phyloP scores from a whole-genome alignment of 441 rosid genomes.

The Capsella rubella region DNA sequence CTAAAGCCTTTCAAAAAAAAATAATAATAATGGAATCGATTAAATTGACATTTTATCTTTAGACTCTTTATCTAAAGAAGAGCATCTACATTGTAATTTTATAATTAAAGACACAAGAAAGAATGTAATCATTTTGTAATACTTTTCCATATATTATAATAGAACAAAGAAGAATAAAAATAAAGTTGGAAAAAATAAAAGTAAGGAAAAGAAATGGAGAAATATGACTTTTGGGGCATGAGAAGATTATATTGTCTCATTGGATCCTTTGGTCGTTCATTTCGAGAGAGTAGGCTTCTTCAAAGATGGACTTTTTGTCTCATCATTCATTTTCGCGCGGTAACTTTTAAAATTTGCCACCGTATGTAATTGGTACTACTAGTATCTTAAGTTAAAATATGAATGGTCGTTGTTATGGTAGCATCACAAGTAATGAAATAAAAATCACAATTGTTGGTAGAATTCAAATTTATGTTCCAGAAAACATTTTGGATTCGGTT shows the following conservation, averaged over 20 bases:
- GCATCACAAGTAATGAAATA: no score
- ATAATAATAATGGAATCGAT: slow-evolving; percentile 15
- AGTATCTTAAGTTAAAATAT: background rate
- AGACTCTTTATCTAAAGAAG: background rate
- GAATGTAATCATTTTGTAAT: slow-evolving; percentile 26
- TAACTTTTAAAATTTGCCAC: slow-evolving; percentile 4
- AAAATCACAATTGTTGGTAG: no score
- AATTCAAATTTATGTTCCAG: no score
- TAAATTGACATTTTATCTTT: background rate
- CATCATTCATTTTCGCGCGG: background rate
- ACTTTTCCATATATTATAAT: background rate
- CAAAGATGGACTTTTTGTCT: slow-evolving; percentile 35
- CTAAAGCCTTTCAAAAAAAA: no score
- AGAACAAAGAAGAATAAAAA: background rate
- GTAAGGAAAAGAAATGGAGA: slow-evolving; percentile 31
- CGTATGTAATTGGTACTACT: background rate
- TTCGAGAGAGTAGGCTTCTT: slow-evolving; percentile 31
- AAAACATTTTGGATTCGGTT: no score
- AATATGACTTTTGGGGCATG: slow-evolving; percentile 40
- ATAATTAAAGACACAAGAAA: slow-evolving; percentile 21
- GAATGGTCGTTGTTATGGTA: background rate
- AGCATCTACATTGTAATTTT: slow-evolving; percentile 22
- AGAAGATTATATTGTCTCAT: slow-evolving; percentile 41
- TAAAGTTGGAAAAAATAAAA: slow-evolving; percentile 6
- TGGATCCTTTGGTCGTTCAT: slow-evolving; percentile 44